These are phyloP conservation scores for Isabelozyma pseudorhagii DNA, from an alignment of 805 yeast genomes.

Conservation along the genomic window DNA sequence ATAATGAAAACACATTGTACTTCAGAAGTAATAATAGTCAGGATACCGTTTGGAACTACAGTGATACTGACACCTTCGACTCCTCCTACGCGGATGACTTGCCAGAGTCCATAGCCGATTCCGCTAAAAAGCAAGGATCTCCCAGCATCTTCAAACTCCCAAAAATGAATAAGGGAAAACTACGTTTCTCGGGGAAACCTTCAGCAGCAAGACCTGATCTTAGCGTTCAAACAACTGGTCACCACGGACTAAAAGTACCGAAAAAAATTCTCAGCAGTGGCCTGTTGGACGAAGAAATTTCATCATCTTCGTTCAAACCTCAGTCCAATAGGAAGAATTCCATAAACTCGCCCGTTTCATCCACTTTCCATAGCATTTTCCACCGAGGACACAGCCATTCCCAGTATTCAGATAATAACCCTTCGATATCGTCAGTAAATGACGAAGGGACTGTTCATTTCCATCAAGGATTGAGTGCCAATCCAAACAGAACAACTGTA, in stretches of 20 bases:
- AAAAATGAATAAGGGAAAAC: constrained; percentile 6
- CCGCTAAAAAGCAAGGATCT: constrained; percentile 1
- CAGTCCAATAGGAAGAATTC: constrained; percentile 17
- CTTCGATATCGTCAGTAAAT: background rate
- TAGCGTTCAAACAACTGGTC: constrained; percentile 27
- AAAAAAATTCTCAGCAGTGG: constrained; percentile 17
- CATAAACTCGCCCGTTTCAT: constrained; percentile 25
- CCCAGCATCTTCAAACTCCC: constrained; percentile 7
- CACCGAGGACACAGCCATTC: constrained; percentile 19
- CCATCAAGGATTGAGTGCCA: background rate
- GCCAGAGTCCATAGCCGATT: background rate
- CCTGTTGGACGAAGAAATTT: background rate
- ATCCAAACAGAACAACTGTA: constrained; percentile 18
- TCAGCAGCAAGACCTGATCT: constrained; percentile 21
- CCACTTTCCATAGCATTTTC: constrained; percentile 30
- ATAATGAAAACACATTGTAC: background rate
- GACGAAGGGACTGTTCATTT: constrained; percentile 1
- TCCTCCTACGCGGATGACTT: constrained; percentile 3
- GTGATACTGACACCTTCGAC: constrained; percentile 5
- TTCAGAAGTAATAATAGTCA: constrained; percentile 5
- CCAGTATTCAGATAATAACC: constrained; percentile 5
- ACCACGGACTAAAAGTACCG: constrained; percentile 18
- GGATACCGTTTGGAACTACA: background rate
- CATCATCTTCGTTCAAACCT: constrained; percentile 13
- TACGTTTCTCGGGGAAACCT: constrained; percentile 8